Evolutionary conservation across 805 yeast species (phyloP), one percentile per base, ranked within the genome.

Genomic region (Pichia membranifaciens): DNA sequence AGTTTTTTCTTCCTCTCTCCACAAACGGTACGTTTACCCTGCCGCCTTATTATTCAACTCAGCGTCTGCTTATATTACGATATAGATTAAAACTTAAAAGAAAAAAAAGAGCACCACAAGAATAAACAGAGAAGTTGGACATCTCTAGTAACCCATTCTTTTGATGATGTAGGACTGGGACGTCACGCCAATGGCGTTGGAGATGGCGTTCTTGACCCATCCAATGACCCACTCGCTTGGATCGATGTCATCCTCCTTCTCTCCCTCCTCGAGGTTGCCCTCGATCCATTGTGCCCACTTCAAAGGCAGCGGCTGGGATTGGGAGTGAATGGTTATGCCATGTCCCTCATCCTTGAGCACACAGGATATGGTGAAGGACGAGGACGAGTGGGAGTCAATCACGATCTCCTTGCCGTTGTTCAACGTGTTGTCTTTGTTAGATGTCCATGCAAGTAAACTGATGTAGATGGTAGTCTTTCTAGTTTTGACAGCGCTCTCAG

Each of bases 271-370:
- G 42, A 49, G 50, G 44, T 55, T 49, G 13, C 81, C 77, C 51
- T 78, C 82, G n/a, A 91, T 73, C 99, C 99, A 93, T n/a, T 78
- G 70, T 9, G 89, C 83, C 99, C 99, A 93, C 60, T 79, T 82
- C 40, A 78, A 62, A 10, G 99, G 98, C 71, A 88, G 84, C 6
- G 96, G 81, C 65, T 93, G 99, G 0, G 98, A 86, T 55, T 83
- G 81, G 43, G 87, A 82, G 25, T 79, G 74, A 39, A 87, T 75
- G 7, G 82, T 75, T 52, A 93, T 79, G 53, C 80, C 76, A 66
- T 93, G 91, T 34, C 84, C 81, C 38, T 81, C 78, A 60, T 93
- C 99, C 54, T 79, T 78, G 55, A 93, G 71, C 18, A 87, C 76
- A 32, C 89, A 71, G 8, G 87, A 78, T 63, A 93, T 90, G 35